These are phyloP conservation scores for Hysterium pulicare DNA, from an alignment of 2,329 filamentous ascomycete genomes.

Conservation along the genomic window DNA sequence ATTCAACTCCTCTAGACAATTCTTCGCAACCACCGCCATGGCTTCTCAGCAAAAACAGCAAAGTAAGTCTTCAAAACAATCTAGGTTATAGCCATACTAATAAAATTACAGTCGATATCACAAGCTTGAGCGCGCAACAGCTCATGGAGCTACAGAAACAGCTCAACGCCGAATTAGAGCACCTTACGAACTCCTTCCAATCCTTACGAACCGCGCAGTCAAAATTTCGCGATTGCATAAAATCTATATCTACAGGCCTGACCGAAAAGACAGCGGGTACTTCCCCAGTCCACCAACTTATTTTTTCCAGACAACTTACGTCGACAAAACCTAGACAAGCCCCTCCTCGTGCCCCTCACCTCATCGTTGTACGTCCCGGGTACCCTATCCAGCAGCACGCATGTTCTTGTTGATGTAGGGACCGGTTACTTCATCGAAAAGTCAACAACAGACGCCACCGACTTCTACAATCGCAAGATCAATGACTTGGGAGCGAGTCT, in stretches of 20 bases:
- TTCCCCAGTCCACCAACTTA: background rate
- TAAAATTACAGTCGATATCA: conserved; percentile 57
- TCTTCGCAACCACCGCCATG: conserved; percentile 14
- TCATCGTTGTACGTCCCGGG: conserved; percentile 93
- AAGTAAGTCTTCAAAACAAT: conserved; percentile 18
- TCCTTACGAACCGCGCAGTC: conserved; percentile 86
- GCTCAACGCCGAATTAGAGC: conserved; percentile 92
- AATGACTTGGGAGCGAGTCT: conserved; percentile 63
- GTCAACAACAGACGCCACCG: conserved; percentile 58
- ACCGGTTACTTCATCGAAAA: conserved; percentile 97
- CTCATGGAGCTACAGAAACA: conserved; percentile 92
- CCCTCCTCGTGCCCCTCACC: conserved; percentile 87
- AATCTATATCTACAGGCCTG: conserved; percentile 65
- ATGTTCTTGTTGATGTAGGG: conserved; percentile 75
- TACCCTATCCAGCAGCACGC: conserved; percentile 54
- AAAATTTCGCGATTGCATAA: conserved; percentile 88
- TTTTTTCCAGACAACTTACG: conserved; percentile 14
- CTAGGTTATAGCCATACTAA: conserved; percentile 6
- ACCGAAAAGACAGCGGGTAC: conserved; percentile 27
- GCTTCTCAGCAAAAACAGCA: conserved; percentile 27
- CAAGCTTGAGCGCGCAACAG: conserved; percentile 76
- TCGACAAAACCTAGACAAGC: conserved; percentile 46
- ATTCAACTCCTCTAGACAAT: conserved; percentile 14
- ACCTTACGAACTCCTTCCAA: conserved; percentile 84
- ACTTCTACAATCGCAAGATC: conserved; percentile 67